Percentiles rank a stretch among this genome's conserved stretches.
phyloP scores from a whole-genome alignment of 805 yeast genomes.

The Candida pseudoglaebosa region DNA sequence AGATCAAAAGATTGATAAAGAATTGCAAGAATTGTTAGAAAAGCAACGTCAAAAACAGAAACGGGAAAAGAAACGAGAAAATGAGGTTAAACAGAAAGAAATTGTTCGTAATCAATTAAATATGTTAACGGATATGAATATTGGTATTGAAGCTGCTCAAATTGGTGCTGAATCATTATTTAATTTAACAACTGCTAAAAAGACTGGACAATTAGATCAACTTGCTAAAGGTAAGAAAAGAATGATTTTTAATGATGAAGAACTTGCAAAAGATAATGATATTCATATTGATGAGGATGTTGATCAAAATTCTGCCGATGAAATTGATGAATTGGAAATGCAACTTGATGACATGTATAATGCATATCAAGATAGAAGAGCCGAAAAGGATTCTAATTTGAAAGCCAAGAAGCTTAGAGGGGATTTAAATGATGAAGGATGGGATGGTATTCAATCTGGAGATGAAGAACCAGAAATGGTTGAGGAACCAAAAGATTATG shows the following conservation, averaged over 20 bases:
- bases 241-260: slow-evolving; percentile 57
- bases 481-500: slow-evolving; percentile 41
- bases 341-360: slow-evolving; percentile 81
- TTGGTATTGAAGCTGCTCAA: slow-evolving; percentile 89
- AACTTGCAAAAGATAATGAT: slow-evolving; percentile 51
- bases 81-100: slow-evolving; percentile 84
- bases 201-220: slow-evolving; percentile 74
- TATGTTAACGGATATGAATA: slow-evolving; percentile 88
- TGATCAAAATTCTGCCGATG: slow-evolving; percentile 43
- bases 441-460: slow-evolving; percentile 67
- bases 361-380: slow-evolving; percentile 59
- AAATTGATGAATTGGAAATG: slow-evolving; percentile 65
- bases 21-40: slow-evolving; percentile 67
- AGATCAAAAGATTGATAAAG: slow-evolving; percentile 86
- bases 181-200: slow-evolving; percentile 79
- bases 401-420: slow-evolving; percentile 72
- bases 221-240: slow-evolving; percentile 72
- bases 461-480: slow-evolving; percentile 30
- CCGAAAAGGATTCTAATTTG: slow-evolving; percentile 66
- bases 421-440: slow-evolving; percentile 68
- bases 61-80: slow-evolving; percentile 77
- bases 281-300: slow-evolving; percentile 40
- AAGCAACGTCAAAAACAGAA: slow-evolving; percentile 65
- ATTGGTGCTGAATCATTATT: slow-evolving; percentile 77
- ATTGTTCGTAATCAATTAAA: slow-evolving; percentile 90